phyloP scores from a whole-genome alignment of 768 basidiomycete genomes.

The Heimioporus sp. region DNA sequence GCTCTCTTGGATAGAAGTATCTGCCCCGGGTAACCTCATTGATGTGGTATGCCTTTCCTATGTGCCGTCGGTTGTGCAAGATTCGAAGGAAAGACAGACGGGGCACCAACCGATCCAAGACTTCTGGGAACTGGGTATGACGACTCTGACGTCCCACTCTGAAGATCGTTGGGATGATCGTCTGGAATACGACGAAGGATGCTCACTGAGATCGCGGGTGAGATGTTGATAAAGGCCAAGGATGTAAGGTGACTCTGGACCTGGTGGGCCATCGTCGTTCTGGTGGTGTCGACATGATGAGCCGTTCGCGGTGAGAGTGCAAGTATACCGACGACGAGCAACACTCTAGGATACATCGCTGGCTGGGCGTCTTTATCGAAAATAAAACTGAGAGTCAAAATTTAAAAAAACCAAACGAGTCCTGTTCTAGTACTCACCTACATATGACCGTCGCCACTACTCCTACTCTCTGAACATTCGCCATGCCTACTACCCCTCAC shows the following conservation, averaged over 20 bases:
- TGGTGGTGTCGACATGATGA: constrained; percentile 24
- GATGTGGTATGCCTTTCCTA: constrained; percentile 82
- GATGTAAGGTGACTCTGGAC: constrained; percentile 70
- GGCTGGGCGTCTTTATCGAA: constrained; percentile 6
- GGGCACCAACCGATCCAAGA: constrained; percentile 75
- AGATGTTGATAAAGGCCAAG: constrained; percentile 67
- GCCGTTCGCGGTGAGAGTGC: not conserved
- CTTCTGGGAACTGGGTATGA: constrained; percentile 78
- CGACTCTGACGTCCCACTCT: constrained; percentile 82
- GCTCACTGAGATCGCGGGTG: constrained; percentile 55
- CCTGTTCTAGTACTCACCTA: not conserved
- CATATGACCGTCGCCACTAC: constrained; percentile 12
- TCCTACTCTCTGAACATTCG: constrained; percentile 13
- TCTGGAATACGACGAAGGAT: constrained; percentile 2
- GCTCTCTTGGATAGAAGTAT: constrained; percentile 74
- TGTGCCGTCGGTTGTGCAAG: not conserved
- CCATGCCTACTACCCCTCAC: constrained; percentile 24
- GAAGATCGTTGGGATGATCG: constrained; percentile 1
- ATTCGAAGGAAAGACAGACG: not conserved
- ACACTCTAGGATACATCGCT: constrained; percentile 29
- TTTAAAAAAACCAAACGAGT: not conserved
- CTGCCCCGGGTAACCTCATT: constrained; percentile 65
- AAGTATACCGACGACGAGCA: constrained; percentile 42
- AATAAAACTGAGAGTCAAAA: not conserved
- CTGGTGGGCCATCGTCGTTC: constrained; percentile 87